Evolutionary conservation across 306 rosid genomes (phyloP), one percentile per base, ranked within the genome.

Genomic region (Abrus precatorius): DNA sequence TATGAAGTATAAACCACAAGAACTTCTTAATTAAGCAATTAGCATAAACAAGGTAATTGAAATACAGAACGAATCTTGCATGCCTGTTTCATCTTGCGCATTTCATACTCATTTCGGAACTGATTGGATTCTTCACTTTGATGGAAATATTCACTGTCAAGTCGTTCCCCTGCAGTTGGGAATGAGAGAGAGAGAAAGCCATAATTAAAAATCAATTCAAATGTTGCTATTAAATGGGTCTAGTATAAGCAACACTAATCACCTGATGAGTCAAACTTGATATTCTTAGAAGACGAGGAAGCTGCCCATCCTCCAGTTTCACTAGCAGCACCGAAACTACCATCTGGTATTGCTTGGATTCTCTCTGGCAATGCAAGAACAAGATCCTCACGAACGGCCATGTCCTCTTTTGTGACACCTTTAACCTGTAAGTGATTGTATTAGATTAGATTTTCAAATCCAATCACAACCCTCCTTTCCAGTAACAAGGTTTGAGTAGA

Each of bases 71-170:
- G 77, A 86, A 78, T 65, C 63, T 59, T 80, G 82, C 81, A 75
- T 84, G 87, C 99, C 94, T 93, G 98, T 88, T 89, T 95, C 88
- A 76, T 80, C 89, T 83, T 93, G 78, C 98, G 87, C 91, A 93
- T 90, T 75, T 95, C 98, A 80, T 87, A 90, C 82, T 95, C 99
- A 32, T 87, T 67, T 59, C 93, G 77, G 80, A 90, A 93, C 81
- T 90, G 94, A 74, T 53, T 93, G 13, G 98, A 89, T 75, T 91
- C 93, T 90, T 91, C 93, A 77, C 74, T 75, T 74, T 87, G 93
- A 9, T 89, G 85, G 87, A 84, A 95, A 86, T 85, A 89, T 0
- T 78, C 90, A 85, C 70, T 32, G 29, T 72, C 90, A 48, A 82
- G 62, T 8, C 84, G 45, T 63, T 81, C 97, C 36, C 77, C 97